Conservation (phyloP, 495 filamentous ascomycete species). For the Neurospora hispaniola region DNA sequence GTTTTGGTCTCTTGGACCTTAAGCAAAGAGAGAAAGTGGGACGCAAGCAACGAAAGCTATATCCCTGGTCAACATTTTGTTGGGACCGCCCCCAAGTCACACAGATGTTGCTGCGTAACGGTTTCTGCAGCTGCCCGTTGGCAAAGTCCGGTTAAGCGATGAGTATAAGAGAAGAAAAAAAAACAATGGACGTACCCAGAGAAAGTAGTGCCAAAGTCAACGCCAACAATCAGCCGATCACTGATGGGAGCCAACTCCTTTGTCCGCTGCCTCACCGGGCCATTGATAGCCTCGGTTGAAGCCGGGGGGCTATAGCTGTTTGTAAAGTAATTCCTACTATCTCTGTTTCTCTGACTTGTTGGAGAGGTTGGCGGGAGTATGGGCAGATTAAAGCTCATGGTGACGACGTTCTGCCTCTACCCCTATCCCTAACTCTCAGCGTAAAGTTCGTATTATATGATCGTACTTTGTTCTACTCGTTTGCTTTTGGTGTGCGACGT, state of each 20-base stretch:
- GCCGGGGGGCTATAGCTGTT: constrained; percentile 36
- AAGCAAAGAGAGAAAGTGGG: not conserved
- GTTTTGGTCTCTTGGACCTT: not conserved
- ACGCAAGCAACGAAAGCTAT: not conserved
- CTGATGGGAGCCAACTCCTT: constrained; percentile 33
- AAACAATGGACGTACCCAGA: constrained; percentile 41
- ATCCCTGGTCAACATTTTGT: not conserved
- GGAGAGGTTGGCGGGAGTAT: constrained; percentile 27
- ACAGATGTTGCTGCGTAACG: not conserved
- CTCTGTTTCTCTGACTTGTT: constrained; percentile 37
- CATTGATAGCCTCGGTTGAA: constrained; percentile 44
- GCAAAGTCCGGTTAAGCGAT: not conserved
- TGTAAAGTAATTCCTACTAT: constrained; percentile 44
- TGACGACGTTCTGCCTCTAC: constrained; percentile 3
- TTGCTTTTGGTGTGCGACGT: not conserved
- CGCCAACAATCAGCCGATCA: constrained; percentile 52
- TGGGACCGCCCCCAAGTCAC: not conserved
- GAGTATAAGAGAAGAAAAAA: not conserved
- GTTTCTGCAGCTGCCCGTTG: not conserved
- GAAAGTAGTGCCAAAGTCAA: constrained; percentile 64
- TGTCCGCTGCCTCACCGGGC: constrained; percentile 40
- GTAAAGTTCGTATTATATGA: not conserved
- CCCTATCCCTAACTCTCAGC: constrained; percentile 7
- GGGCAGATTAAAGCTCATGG: constrained; percentile 41
- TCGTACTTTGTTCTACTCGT: not conserved